Base-by-base conservation (phyloP, 2,329 filamentous ascomycete genomes). In the Phialophora macrospora region DNA sequence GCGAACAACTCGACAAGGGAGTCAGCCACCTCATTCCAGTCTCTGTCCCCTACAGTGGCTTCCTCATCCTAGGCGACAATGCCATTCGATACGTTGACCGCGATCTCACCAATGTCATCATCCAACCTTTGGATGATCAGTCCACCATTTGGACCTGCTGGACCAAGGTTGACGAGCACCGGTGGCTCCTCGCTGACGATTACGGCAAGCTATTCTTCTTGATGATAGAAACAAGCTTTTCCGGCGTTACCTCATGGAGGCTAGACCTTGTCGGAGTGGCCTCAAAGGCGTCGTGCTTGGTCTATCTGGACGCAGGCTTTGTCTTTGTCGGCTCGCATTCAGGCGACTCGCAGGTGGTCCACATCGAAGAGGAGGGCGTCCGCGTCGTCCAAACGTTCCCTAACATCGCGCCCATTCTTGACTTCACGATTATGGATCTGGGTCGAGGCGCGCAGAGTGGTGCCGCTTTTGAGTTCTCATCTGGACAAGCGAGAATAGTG, bases 351-450 rank as follows among this genome's bases (percentile, higher is more conserved):
- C 93, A 97, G 75, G 83, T 98, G 8, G 85, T 95, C 55, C 83
- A 82, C 56, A 84, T 93, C 61, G 77, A 80, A 52, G 83, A 85
- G 60, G 82, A 89, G 34, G 84, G 83, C 0, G 81, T 93, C 65
- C 82, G 88, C 55, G 77, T 93, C 4, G 77, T 95, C 9, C 92
- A 97, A 74, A 90, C 87, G 0, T 83, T 96, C 63, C 81, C 86
- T 3, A 99, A 97, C 74, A 92, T 98, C 72, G 93, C 91, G 0
- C 95, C 95, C 0, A 91, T 99, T 49, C 80, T 98, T 46, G 95
- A 99, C 75, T 97, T 99, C 72, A 89, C 91, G 0, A 87, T 99
- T 17, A 97, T 98, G 92, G 95, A 98, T 74, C 90, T 98, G 84
- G 94, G 93, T 0, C 93, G 92, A 72, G 85, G 92, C 63, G 89